A percentile compares a stretch with the other conserved stretches of the same genome.
Evolutionary conservation across 2,329 filamentous ascomycete genomes (phyloP).

Genomic region (Trichoderma atrobrunneum): DNA sequence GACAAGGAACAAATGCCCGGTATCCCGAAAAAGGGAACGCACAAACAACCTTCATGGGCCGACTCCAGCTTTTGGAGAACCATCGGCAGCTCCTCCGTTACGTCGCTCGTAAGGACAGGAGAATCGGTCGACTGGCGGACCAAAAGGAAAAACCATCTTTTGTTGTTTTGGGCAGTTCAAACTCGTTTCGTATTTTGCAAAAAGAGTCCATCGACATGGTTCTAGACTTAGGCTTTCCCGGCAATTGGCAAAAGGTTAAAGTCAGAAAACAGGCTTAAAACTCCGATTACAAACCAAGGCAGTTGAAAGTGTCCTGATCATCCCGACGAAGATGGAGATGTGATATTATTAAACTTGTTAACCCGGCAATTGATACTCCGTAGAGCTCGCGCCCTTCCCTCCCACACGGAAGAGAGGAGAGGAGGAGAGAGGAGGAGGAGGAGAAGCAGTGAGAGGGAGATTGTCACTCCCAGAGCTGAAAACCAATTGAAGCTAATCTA

Average conservation of each 20-base stretch:
- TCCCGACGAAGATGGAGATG: not conserved
- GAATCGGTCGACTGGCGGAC: conserved; percentile 1
- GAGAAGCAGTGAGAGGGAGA: not conserved
- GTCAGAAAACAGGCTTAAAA: not conserved
- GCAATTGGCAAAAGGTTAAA: conserved; percentile 10
- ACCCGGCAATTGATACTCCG: not conserved
- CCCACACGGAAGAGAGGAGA: not conserved
- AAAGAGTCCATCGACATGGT: not conserved
- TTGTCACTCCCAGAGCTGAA: not conserved
- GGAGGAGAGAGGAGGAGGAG: not conserved
- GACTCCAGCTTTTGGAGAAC: not conserved
- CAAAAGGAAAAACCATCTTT: not conserved
- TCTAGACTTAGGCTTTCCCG: conserved; percentile 1
- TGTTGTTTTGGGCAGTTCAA: not conserved
- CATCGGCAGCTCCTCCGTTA: not conserved
- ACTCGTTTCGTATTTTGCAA: not conserved
- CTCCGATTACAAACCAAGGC: conserved; percentile 8
- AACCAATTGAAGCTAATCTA: not conserved
- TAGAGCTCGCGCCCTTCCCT: conserved; percentile 1
- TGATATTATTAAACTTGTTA: conserved; percentile 12
- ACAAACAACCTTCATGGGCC: not conserved
- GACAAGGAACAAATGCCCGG: not conserved
- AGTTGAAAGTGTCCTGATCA: not conserved
- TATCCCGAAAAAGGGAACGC: not conserved
- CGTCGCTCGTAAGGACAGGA: conserved; percentile 1